Evolutionary conservation across 2,329 filamentous ascomycete species (phyloP).

Genomic region (Niveomyces coronatus): DNA sequence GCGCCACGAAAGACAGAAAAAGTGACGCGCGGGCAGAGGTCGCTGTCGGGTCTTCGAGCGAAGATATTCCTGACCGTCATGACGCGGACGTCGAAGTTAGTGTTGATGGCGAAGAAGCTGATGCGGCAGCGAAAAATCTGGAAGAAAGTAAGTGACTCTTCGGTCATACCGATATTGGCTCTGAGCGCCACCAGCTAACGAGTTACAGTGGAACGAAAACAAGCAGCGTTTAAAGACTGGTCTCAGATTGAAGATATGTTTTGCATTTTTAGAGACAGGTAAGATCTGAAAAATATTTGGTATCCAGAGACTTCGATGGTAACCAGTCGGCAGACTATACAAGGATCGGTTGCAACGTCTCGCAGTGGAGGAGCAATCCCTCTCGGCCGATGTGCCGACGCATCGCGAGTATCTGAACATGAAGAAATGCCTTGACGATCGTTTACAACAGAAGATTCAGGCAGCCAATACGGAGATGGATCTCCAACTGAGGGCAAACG

Average conservation of each 20-base stretch:
- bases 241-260: conserved; percentile 81
- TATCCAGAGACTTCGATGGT: conserved; percentile 14
- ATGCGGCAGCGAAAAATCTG: conserved; percentile 48
- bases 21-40: conserved; percentile 11
- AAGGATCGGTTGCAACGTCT: conserved; percentile 78
- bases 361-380: conserved; percentile 57
- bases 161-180: not conserved
- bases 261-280: conserved; percentile 72
- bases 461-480: conserved; percentile 64
- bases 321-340: conserved; percentile 52
- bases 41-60: conserved; percentile 20
- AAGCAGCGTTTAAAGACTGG: conserved; percentile 69
- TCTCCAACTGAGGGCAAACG: conserved; percentile 63
- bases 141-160: conserved; percentile 58
- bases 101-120: conserved; percentile 42
- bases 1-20: conserved; percentile 14
- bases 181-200: conserved; percentile 14
- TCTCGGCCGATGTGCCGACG: conserved; percentile 50
- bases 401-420: conserved; percentile 89
- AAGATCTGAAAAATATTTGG: conserved; percentile 18
- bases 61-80: conserved; percentile 23
- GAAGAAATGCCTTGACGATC: conserved; percentile 75
- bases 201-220: conserved; percentile 60
- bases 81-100: conserved; percentile 23
- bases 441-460: conserved; percentile 69